Conservation (phyloP, 2,329 filamentous ascomycete genomes). For the Phaeophleospora eucalypticola region DNA sequence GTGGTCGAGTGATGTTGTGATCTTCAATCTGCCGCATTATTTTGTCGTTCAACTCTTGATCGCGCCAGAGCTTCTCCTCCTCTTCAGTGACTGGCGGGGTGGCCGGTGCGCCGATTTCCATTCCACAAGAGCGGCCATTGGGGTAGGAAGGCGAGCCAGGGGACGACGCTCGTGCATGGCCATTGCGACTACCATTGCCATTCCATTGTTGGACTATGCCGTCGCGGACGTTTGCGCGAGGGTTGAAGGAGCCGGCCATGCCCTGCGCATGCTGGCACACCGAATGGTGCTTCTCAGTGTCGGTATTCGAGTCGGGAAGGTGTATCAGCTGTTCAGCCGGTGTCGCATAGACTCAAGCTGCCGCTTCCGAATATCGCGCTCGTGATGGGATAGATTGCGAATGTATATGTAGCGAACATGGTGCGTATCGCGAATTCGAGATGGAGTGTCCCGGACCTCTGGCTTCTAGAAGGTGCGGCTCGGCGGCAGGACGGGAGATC, state of each 20-base stretch:
- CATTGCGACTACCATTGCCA: conserved; percentile 10
- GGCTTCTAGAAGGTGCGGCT: conserved; percentile 3
- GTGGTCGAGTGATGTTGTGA: conserved; percentile 71
- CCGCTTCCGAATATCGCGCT: too few species aligned
- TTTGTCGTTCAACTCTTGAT: conserved; percentile 45
- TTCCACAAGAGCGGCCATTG: conserved; percentile 13
- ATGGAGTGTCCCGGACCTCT: not conserved
- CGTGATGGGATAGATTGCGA: too few species aligned
- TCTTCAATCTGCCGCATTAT: conserved; percentile 52
- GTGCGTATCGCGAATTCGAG: not conserved
- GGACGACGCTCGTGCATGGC: conserved; percentile 16
- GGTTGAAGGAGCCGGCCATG: conserved; percentile 23
- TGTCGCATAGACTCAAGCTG: too few species aligned
- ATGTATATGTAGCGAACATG: too few species aligned
- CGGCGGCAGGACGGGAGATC: conserved; percentile 5
- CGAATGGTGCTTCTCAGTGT: not conserved
- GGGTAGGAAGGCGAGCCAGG: conserved; percentile 4
- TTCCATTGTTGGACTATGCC: conserved; percentile 31
- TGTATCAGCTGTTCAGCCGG: too few species aligned
- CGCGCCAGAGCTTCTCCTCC: conserved; percentile 37
- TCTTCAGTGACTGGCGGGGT: conserved; percentile 47
- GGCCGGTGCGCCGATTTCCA: conserved; percentile 19
- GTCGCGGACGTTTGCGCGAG: conserved; percentile 24
- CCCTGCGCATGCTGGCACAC: conserved; percentile 15
- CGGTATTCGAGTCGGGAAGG: not conserved